Evolutionary conservation across 1,284 basidiomycete genomes (phyloP).

Genomic region (Cutaneotrichosporon sp.): DNA sequence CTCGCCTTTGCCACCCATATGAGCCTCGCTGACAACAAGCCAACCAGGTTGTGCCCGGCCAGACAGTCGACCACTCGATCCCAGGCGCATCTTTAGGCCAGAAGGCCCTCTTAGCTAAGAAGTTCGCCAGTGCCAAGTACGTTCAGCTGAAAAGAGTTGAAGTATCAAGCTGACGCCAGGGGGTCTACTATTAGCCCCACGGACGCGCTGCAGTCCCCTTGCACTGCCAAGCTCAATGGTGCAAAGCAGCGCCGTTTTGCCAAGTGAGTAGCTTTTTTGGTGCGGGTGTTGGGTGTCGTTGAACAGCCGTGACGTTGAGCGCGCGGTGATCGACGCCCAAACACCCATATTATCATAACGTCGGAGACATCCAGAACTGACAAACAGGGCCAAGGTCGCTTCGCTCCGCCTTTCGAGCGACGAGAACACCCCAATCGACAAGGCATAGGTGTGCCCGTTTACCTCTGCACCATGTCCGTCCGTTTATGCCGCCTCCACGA

Average conservation of each 20-base stretch:
- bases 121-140: conserved; percentile 74
- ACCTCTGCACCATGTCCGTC: background rate
- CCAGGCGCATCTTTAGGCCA: conserved; percentile 57
- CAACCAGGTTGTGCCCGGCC: conserved; percentile 46
- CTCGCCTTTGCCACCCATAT: too few relatives aligned
- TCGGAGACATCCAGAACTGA: background rate
- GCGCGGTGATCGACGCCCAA: too few relatives aligned
- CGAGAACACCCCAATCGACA: background rate
- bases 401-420: background rate
- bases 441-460: too few relatives aligned
- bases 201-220: conserved; percentile 86
- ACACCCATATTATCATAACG: too few relatives aligned
- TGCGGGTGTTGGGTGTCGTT: background rate
- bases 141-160: too few relatives aligned
- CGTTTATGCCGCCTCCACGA: too few relatives aligned
- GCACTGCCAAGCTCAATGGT: conserved; percentile 78
- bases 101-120: conserved; percentile 81
- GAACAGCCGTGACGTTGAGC: too few relatives aligned
- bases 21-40: conserved; percentile 30
- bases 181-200: conserved; percentile 85
- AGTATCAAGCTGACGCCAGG: conserved; percentile 51
- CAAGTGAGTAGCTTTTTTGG: conserved; percentile 61
- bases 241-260: conserved; percentile 86
- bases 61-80: conserved; percentile 32
- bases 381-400: background rate